Conservation (phyloP, 495 filamentous ascomycete species). For the Lichenothelia convexa region DNA sequence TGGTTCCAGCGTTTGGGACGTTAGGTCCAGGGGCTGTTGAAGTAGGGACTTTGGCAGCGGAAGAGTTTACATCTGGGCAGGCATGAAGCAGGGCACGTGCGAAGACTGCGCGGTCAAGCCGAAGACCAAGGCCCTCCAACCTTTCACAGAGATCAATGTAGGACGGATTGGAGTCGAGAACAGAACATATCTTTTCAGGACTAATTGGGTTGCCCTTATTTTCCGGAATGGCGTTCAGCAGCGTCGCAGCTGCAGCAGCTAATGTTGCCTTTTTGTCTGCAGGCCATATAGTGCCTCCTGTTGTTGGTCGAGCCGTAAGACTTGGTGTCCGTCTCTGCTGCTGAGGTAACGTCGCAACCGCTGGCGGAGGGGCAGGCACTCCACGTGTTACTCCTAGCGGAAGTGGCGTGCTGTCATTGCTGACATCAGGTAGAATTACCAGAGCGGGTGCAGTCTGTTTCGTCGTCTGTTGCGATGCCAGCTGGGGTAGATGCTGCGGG, state of each 20-base stretch:
- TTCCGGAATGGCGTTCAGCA: constrained; percentile 13
- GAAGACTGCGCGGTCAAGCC: constrained; percentile 26
- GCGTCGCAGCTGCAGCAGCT: constrained; percentile 14
- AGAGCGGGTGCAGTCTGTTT: neutral
- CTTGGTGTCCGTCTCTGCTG: neutral
- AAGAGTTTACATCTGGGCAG: constrained; percentile 23
- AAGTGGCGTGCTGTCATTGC: neutral
- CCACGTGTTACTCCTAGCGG: neutral
- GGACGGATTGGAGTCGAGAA: constrained; percentile 29
- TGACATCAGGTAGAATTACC: neutral
- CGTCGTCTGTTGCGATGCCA: neutral
- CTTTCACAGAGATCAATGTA: constrained; percentile 32
- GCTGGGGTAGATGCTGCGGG: constrained; percentile 1
- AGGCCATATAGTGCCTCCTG: constrained; percentile 19
- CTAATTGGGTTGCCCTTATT: constrained; percentile 12
- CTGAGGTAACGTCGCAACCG: neutral
- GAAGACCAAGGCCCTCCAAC: constrained; percentile 27
- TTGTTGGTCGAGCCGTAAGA: neutral
- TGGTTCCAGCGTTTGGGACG: too few relatives aligned
- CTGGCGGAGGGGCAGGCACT: neutral
- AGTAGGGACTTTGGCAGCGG: too few relatives aligned
- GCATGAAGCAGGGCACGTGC: constrained; percentile 27
- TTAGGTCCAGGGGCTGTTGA: neutral
- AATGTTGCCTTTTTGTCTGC: constrained; percentile 18
- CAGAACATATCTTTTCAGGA: constrained; percentile 18